Evolutionary conservation across 306 rosid genomes (phyloP).

Genomic region (Cucurbita ficifolia): DNA sequence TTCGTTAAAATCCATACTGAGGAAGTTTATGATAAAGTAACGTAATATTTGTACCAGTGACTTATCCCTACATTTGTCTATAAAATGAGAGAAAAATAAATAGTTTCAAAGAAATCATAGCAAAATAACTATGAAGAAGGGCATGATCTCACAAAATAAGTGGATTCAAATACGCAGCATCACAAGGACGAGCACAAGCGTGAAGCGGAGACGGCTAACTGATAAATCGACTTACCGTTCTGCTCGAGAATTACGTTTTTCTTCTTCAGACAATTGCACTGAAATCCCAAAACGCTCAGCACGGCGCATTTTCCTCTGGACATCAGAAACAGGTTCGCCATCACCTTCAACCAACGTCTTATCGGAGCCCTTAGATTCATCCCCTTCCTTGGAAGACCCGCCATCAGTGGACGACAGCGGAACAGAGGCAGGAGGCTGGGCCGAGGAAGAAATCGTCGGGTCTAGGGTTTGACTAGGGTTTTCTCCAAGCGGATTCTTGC

Average conservation of each 20-base stretch:
- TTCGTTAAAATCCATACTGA: neutral
- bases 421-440: slow-evolving; percentile 19
- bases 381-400: slow-evolving; percentile 11
- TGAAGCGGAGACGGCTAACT: neutral
- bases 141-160: neutral
- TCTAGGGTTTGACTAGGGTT: slow-evolving; percentile 53
- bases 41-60: neutral
- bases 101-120: neutral
- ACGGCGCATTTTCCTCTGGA: slow-evolving; percentile 72
- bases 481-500: slow-evolving; percentile 17
- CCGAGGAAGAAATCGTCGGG: slow-evolving; percentile 7
- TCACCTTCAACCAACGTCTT: slow-evolving; percentile 7
- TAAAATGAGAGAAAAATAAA: neutral
- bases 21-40: neutral
- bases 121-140: neutral
- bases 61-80: neutral
- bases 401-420: slow-evolving; percentile 12
- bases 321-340: slow-evolving; percentile 27
- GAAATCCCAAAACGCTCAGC: slow-evolving; percentile 88
- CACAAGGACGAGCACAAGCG: neutral
- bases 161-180: neutral
- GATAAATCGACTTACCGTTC: slow-evolving; percentile 36
- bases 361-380: slow-evolving; percentile 17
- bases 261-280: slow-evolving; percentile 59
- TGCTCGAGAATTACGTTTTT: slow-evolving; percentile 82